These are phyloP conservation scores for Protomyces inouyei DNA, from an alignment of 1,139 yeast genomes.

Conservation along the genomic window DNA sequence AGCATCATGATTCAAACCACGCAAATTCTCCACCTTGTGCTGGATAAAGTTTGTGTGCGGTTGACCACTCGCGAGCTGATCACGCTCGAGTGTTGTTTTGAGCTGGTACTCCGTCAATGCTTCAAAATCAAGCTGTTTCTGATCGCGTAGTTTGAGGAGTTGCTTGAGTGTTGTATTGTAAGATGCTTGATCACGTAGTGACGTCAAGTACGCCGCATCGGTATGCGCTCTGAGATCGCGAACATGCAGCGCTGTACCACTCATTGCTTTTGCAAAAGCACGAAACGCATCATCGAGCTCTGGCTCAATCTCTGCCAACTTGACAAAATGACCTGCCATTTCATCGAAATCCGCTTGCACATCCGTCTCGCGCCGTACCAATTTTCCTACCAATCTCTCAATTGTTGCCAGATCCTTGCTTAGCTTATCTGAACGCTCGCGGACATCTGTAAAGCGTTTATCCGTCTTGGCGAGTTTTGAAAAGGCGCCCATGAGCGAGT, in stretches of 20 bases:
- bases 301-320: slow-evolving; percentile 56
- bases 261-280: slow-evolving; percentile 52
- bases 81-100: slow-evolving; percentile 65
- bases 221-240: slow-evolving; percentile 56
- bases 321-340: slow-evolving; percentile 64
- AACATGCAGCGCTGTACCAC: slow-evolving; percentile 43
- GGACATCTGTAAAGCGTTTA: slow-evolving; percentile 76
- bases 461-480: slow-evolving; percentile 70
- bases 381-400: slow-evolving; percentile 70
- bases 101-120: slow-evolving; percentile 72
- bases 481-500: slow-evolving; percentile 85
- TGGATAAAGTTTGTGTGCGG: slow-evolving; percentile 49
- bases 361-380: slow-evolving; percentile 68
- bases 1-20: slow-evolving; percentile 57
- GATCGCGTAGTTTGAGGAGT: slow-evolving; percentile 77
- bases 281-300: slow-evolving; percentile 49
- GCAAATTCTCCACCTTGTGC: slow-evolving; percentile 54
- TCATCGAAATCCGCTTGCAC: slow-evolving; percentile 67
- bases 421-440: slow-evolving; percentile 72
- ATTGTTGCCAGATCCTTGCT: slow-evolving; percentile 76
- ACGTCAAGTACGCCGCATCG: slow-evolving; percentile 76
- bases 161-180: slow-evolving; percentile 72
- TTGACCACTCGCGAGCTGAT: slow-evolving; percentile 49
- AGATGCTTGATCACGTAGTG: slow-evolving; percentile 81
- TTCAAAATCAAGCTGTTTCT: slow-evolving; percentile 84